A percentile compares a stretch with the other conserved stretches of the same genome.
These are phyloP conservation scores for Cytidiella melzeri DNA, from an alignment of 768 basidiomycete species.

Conservation along the genomic window DNA sequence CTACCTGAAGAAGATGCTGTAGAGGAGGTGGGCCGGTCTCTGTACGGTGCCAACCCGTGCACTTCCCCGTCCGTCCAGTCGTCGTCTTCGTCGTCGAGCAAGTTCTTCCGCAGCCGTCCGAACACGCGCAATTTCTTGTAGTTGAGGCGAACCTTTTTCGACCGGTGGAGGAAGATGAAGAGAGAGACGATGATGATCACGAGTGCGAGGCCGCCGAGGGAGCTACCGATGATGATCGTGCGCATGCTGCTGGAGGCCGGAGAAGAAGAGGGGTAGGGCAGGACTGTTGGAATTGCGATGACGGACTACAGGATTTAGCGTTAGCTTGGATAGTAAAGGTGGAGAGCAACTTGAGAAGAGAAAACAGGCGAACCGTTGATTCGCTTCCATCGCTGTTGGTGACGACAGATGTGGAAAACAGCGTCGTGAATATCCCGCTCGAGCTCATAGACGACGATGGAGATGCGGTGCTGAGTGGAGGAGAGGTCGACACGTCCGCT, in stretches of 20 bases:
- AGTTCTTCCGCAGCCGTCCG: conserved; percentile 16
- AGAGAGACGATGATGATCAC: conserved; percentile 22
- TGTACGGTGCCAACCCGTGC: conserved; percentile 16
- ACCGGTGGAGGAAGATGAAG: conserved; percentile 26
- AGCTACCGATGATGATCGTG: conserved; percentile 26
- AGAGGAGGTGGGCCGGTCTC: conserved; percentile 18
- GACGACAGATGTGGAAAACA: neutral
- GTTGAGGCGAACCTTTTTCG: conserved; percentile 16
- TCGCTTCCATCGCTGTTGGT: neutral
- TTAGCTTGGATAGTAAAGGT: neutral
- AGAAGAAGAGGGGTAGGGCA: conserved; percentile 5
- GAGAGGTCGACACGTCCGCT: too few species aligned
- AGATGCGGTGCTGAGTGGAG: too few species aligned
- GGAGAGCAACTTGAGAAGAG: neutral
- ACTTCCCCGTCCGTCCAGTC: conserved; percentile 19
- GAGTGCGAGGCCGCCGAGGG: conserved; percentile 23
- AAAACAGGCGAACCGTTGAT: neutral
- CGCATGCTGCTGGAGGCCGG: conserved; percentile 13
- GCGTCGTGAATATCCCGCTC: neutral
- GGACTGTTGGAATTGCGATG: conserved; percentile 20
- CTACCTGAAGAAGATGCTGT: conserved; percentile 7
- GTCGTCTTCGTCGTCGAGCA: conserved; percentile 23
- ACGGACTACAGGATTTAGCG: conserved; percentile 6
- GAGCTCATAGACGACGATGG: neutral
- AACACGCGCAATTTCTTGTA: conserved; percentile 24